A percentile compares a stretch with the other conserved stretches of the same genome.
phyloP scores from a whole-genome alignment of 192 early-diverging fungal species.

The Mortierella antarctica region DNA sequence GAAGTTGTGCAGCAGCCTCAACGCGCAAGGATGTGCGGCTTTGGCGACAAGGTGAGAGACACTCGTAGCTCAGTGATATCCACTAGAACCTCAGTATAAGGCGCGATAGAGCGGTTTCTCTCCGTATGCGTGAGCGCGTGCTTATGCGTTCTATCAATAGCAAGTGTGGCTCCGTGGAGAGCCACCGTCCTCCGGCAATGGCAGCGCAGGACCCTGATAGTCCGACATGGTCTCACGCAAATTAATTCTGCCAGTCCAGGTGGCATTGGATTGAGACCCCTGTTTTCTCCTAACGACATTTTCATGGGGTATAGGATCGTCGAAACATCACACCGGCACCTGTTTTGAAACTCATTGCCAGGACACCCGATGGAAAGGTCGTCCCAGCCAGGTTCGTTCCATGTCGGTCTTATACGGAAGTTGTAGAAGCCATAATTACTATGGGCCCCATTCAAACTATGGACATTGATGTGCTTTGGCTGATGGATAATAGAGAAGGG shows the following conservation, averaged over 20 bases:
- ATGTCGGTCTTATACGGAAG: conserved; percentile 4
- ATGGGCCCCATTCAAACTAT: too few relatives aligned
- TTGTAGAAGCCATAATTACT: neutral
- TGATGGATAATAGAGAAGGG: too few relatives aligned
- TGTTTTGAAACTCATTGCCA: conserved; percentile 68
- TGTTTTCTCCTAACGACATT: too few relatives aligned
- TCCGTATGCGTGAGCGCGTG: neutral
- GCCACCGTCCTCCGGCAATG: too few relatives aligned
- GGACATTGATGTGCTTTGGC: too few relatives aligned
- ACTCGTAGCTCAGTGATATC: conserved; percentile 11
- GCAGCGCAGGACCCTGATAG: too few relatives aligned
- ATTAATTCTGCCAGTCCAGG: too few relatives aligned
- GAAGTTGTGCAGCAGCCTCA: conserved; percentile 80
- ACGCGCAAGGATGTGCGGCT: conserved; percentile 83
- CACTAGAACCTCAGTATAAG: neutral
- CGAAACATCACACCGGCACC: conserved; percentile 74
- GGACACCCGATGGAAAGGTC: conserved; percentile 35
- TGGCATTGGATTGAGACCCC: too few relatives aligned
- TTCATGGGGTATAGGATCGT: conserved; percentile 55
- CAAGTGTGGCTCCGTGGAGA: too few relatives aligned
- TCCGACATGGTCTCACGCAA: too few relatives aligned
- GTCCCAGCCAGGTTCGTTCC: conserved; percentile 44
- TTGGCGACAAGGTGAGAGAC: conserved; percentile 72
- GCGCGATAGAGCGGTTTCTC: neutral
- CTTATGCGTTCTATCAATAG: too few relatives aligned